Base-by-base conservation (phyloP, 192 early-diverging fungal species). In the Funneliformis mosseae region DNA sequence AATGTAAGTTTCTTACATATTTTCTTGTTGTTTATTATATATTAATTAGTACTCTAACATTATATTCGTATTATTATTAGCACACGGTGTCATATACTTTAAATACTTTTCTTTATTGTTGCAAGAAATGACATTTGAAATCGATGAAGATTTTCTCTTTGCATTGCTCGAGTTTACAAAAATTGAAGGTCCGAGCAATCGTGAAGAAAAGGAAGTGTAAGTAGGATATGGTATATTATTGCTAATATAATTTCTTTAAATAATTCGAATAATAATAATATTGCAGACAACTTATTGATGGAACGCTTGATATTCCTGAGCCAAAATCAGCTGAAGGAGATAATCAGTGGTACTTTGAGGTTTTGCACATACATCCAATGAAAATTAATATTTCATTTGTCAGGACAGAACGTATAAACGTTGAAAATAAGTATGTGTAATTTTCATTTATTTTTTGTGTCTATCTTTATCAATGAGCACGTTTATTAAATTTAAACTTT, bases 311-410 rank as follows among this genome's bases (percentile, higher is more conserved):
- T 27, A 92, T 97, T 18, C 94, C 96, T 3, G 92, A 96, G 50
- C 92, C 91, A 3, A 88, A 88, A 8, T 81, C 91, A 5, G 85
- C 86, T 1, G 93, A 96, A 45, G 92, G 90, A 2, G 91, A 92
- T 12, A 84, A 86, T 27, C 91, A 94, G 81, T 77, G 97, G 71
- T 99, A 98, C 83, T 99, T 98, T 91, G 98, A 98, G 83, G 90
- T 92, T 50, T 90, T 99, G 63, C 92, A 96, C 68, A 87, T 98
- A 60, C 96, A 98, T 80, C 98, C 98, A 0, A 91, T 98, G 82
- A 96, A 97, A 82, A 85, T 97, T 81, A 97, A 98, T 82, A 85
- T 99, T n/a, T 97, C 98, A 11, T 99, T 98, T 86, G 91, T 95
- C 80, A 88, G 96, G 79, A 95, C 95, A 39, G 89, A 95, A 66